Conservation (phyloP, 2,329 filamentous ascomycete species). For the Fusarium aywerte region DNA sequence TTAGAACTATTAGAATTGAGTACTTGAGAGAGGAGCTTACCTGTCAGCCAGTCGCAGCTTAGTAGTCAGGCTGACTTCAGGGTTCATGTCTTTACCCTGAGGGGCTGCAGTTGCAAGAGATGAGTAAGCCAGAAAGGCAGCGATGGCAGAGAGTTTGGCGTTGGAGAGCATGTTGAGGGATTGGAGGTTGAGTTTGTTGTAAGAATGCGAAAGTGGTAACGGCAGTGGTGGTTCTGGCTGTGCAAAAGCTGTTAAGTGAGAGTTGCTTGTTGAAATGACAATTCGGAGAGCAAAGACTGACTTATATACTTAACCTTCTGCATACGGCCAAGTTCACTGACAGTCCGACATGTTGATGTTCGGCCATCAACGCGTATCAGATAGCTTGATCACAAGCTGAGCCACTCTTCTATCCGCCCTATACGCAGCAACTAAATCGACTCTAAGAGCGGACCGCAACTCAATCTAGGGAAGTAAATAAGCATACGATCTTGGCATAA, state of each 20-base stretch:
- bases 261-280: background rate
- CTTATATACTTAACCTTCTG: conserved; percentile 6
- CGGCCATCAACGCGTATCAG: background rate
- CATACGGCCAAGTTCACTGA: accelerated
- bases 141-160: background rate
- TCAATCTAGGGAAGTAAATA: background rate
- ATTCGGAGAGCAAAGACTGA: background rate
- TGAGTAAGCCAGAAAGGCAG: conserved; percentile 54
- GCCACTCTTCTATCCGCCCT: background rate
- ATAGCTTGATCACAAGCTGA: background rate
- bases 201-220: background rate
- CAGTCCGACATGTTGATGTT: too few species aligned
- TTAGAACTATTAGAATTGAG: background rate
- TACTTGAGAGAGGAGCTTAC: conserved; percentile 34
- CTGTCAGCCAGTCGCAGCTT: conserved; percentile 54
- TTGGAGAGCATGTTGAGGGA: conserved; percentile 14
- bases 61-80: conserved; percentile 48
- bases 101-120: conserved; percentile 47
- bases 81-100: background rate
- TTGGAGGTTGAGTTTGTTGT: background rate
- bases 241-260: background rate
- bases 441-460: background rate
- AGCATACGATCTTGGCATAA: conserved; percentile 5
- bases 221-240: background rate
- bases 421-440: background rate